Percentiles rank a stretch among this genome's conserved stretches.
Evolutionary conservation across 768 basidiomycete species (phyloP).

Genomic region (Phaeotremella skinneri): DNA sequence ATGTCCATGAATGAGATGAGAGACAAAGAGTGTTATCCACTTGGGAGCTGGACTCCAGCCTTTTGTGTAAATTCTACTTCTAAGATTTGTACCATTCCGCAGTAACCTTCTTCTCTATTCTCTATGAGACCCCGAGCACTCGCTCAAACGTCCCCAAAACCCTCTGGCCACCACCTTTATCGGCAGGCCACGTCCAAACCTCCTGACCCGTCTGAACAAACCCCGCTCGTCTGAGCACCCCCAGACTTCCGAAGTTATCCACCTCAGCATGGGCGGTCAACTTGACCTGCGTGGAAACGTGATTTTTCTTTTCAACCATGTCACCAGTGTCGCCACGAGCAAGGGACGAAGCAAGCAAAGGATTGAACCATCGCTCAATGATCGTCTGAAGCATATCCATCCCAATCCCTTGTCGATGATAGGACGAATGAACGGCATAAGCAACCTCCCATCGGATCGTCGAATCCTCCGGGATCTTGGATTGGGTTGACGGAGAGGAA

Average conservation of each 20-base stretch:
- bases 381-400: neutral
- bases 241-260: slow-evolving; percentile 1
- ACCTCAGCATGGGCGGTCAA: neutral
- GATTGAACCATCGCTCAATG: neutral
- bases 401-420: neutral
- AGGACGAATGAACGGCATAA: neutral
- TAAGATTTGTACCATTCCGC: neutral
- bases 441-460: neutral
- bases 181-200: neutral
- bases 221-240: neutral
- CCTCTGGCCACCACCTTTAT: slow-evolving; percentile 1
- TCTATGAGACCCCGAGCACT: neutral
- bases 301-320: too few relatives aligned
- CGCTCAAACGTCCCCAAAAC: neutral
- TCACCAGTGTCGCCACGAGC: too few relatives aligned
- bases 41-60: too few relatives aligned
- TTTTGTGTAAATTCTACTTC: neutral
- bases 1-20: too few relatives aligned
- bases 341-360: too few relatives aligned
- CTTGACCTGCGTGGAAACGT: neutral
- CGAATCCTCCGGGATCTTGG: neutral
- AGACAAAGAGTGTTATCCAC: too few relatives aligned
- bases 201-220: neutral
- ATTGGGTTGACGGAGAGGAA: neutral
- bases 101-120: neutral